Percentiles rank a stretch among this genome's conserved stretches.
Conservation (phyloP, 2,329 filamentous ascomycete species). For the Penicillium oxalicum region DNA sequence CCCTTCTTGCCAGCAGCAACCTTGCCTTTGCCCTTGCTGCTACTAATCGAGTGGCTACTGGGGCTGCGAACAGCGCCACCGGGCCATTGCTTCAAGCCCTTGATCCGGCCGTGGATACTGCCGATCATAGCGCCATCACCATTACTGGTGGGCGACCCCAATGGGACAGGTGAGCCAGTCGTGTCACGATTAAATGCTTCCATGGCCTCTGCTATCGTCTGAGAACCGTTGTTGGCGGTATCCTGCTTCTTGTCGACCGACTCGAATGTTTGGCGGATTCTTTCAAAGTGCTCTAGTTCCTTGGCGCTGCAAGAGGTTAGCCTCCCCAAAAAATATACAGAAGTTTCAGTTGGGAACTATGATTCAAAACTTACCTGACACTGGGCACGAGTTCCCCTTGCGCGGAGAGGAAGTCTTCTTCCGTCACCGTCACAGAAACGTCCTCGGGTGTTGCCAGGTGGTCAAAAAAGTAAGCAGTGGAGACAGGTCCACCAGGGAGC, state of each 20-base stretch:
- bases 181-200: slow-evolving; percentile 29
- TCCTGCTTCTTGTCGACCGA: slow-evolving; percentile 43
- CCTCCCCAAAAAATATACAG: slow-evolving; percentile 7
- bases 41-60: slow-evolving; percentile 26
- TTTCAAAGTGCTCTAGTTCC: slow-evolving; percentile 85
- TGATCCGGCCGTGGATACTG: slow-evolving; percentile 22
- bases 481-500: slow-evolving; percentile 56
- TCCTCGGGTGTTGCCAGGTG: slow-evolving; percentile 79
- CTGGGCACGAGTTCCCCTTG: slow-evolving; percentile 83
- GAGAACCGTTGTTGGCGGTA: slow-evolving; percentile 16
- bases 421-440: slow-evolving; percentile 77
- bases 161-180: slow-evolving; percentile 1
- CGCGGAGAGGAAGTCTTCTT: slow-evolving; percentile 79
- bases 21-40: slow-evolving; percentile 26
- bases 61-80: slow-evolving; percentile 21
- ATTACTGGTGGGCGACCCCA: slow-evolving; percentile 23
- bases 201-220: slow-evolving; percentile 35
- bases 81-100: slow-evolving; percentile 30
- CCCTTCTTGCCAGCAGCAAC: slow-evolving; percentile 27
- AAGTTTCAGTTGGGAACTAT: no score
- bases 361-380: slow-evolving; percentile 50
- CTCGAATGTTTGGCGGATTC: slow-evolving; percentile 78
- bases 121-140: slow-evolving; percentile 17
- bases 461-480: slow-evolving; percentile 93
- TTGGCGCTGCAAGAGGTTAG: slow-evolving; percentile 58